Evolutionary conservation across 2,329 filamentous ascomycete species (phyloP).

Genomic region (Arthrobotrys sinensis): DNA sequence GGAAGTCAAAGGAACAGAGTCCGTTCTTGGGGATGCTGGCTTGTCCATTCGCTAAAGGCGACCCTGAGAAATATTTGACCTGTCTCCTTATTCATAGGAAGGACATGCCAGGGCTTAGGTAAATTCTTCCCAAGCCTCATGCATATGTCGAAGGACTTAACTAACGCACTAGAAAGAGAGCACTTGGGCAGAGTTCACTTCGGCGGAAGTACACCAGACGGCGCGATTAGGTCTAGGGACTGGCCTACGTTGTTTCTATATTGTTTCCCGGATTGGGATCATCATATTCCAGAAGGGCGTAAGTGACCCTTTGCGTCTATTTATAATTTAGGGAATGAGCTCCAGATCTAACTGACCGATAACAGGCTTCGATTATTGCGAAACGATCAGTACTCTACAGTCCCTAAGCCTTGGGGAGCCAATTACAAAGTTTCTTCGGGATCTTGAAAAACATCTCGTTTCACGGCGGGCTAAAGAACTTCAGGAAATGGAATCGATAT

Average conservation of each 20-base stretch:
- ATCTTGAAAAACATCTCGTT: conserved; percentile 53
- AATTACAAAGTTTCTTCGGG: conserved; percentile 57
- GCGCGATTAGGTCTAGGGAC: conserved; percentile 49
- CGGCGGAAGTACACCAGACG: conserved; percentile 44
- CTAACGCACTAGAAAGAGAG: conserved; percentile 36
- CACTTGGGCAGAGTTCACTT: conserved; percentile 54
- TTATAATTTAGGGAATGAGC: no score
- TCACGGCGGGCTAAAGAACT: conserved; percentile 42
- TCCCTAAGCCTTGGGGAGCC: conserved; percentile 50
- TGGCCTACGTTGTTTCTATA: conserved; percentile 46
- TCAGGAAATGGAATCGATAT: conserved; percentile 54
- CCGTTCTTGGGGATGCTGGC: conserved; percentile 55
- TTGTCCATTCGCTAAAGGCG: conserved; percentile 54
- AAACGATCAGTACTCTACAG: conserved; percentile 38
- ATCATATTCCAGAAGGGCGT: conserved; percentile 46
- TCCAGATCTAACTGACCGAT: conserved; percentile 4
- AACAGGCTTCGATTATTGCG: conserved; percentile 44
- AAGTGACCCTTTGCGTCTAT: not conserved
- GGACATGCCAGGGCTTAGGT: conserved; percentile 58
- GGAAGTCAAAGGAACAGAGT: conserved; percentile 43
- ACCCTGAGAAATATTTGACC: conserved; percentile 55
- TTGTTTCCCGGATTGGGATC: conserved; percentile 45
- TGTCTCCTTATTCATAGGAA: conserved; percentile 54
- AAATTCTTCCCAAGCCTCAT: conserved; percentile 3
- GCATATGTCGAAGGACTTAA: not conserved